Percentiles rank a stretch among this genome's conserved stretches.
These are phyloP conservation scores for Macrophomina tecta DNA, from an alignment of 2,329 filamentous ascomycete genomes.

Conservation along the genomic window DNA sequence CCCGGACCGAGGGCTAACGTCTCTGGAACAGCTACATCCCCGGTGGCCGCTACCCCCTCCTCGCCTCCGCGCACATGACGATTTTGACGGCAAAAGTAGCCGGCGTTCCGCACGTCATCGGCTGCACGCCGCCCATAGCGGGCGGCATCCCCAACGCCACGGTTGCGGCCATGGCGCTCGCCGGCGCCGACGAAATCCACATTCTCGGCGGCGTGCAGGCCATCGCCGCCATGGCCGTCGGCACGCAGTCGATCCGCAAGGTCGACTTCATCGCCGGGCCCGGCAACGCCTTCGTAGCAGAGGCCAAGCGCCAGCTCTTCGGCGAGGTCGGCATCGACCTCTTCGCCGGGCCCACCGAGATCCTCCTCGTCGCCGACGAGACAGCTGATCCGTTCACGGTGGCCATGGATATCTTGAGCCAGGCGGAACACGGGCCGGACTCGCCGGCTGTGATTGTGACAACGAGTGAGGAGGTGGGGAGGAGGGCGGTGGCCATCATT, in stretches of 20 bases:
- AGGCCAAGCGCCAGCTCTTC: constrained; percentile 60
- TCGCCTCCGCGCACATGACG: constrained; percentile 63
- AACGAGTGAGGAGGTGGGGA: constrained; percentile 41
- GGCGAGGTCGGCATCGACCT: constrained; percentile 62
- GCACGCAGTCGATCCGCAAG: constrained; percentile 54
- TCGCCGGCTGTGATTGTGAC: constrained; percentile 59
- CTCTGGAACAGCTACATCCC: constrained; percentile 52
- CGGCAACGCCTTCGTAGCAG: constrained; percentile 58
- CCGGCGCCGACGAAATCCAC: constrained; percentile 59
- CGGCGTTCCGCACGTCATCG: constrained; percentile 58
- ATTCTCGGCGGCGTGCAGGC: constrained; percentile 61
- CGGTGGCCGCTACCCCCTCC: constrained; percentile 59
- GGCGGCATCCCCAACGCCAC: constrained; percentile 57
- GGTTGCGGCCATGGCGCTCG: constrained; percentile 57
- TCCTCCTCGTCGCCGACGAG: constrained; percentile 58
- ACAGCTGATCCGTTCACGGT: constrained; percentile 53
- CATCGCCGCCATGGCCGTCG: constrained; percentile 59
- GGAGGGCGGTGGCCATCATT: constrained; percentile 22
- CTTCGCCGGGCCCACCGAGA: constrained; percentile 60
- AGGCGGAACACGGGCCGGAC: constrained; percentile 61
- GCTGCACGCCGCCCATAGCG: constrained; percentile 58
- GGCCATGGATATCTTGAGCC: constrained; percentile 56
- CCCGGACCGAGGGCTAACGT: neutral
- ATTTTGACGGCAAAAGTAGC: constrained; percentile 62
- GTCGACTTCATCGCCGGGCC: constrained; percentile 22